Conservation (phyloP, 352 stramenopile genomes). For the Phytophthora aleatoria region DNA sequence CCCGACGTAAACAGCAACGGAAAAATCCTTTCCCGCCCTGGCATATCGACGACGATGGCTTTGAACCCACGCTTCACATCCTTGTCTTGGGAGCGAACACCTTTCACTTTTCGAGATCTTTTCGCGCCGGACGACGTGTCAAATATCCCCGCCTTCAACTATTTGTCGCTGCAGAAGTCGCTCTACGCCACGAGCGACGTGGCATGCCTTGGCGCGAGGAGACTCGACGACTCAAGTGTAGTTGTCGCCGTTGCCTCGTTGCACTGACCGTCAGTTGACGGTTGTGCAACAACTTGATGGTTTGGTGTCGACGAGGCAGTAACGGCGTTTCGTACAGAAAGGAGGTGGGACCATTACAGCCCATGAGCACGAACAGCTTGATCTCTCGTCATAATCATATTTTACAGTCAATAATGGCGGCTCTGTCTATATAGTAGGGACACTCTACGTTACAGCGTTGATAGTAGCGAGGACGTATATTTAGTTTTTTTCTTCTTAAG, state of each 20-base stretch:
- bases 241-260: no score
- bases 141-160: constrained; percentile 6
- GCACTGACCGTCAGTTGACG: no score
- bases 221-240: no score
- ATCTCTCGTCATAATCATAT: constrained; percentile 5
- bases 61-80: constrained; percentile 24
- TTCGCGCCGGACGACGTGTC: constrained; percentile 15
- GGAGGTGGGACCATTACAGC: constrained; percentile 29
- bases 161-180: neutral
- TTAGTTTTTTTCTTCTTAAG: no score
- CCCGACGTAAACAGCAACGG: constrained; percentile 22
- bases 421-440: neutral
- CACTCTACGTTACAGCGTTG: neutral
- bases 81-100: constrained; percentile 2
- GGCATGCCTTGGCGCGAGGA: neutral
- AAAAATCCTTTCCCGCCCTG: constrained; percentile 17
- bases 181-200: constrained; percentile 8
- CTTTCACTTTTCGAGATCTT: constrained; percentile 18
- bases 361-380: constrained; percentile 9
- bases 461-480: neutral
- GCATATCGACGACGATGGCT: constrained; percentile 7
- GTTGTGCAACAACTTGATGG: neutral
- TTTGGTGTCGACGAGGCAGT: constrained; percentile 10
- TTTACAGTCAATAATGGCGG: neutral
- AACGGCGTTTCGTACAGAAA: constrained; percentile 26